Evolutionary conservation across 148 eudicot species (phyloP), one percentile per base, ranked within the genome.

Genomic region (Mesembryanthemum crystallinum): DNA sequence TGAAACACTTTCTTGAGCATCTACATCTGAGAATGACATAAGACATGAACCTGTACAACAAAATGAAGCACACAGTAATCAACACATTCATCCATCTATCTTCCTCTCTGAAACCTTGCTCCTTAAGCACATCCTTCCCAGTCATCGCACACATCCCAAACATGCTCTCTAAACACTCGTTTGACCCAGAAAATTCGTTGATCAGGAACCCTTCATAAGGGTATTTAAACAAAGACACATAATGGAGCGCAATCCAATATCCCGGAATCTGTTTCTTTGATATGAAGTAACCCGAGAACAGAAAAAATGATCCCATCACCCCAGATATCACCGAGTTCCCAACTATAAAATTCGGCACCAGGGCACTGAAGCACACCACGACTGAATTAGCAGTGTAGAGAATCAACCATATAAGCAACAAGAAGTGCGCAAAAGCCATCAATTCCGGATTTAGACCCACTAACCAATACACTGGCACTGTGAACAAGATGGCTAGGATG

Each of bases 321-420:
- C 91, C 99, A 0, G 88, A 89, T 28, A 96, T 91, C 69, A 92
- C 80, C 8, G 98, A 96, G 85, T 93, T 96, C 30, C 99, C 99
- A 1, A 96, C 89, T 2, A 96, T 96, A 82, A 92, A 96, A 69
- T 92, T 91, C 2, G 99, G 99, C 20, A 89, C 99, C 30, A 96
- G 72, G 28, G 99, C 93, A 73, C 99, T 93, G 63, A 89, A 91
- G 73, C 99, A 96, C 64, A 96, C 97, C 75, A 92, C 98, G 0
- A 96, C 94, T 0, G 99, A 96, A 47, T 96, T 96, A 5, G 99
- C 99, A 0, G 98, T 92, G 90, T 96, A 96, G 54, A 96, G 91
- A 51, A 96, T 89, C 37, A 96, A 64, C 98, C 99, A 96, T 15
- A 96, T 92, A 23, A 91, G 76, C 63, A 92, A 73, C 83, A 92